phyloP scores from a whole-genome alignment of 2,329 filamentous ascomycete genomes.

The Colletotrichum limetticola region DNA sequence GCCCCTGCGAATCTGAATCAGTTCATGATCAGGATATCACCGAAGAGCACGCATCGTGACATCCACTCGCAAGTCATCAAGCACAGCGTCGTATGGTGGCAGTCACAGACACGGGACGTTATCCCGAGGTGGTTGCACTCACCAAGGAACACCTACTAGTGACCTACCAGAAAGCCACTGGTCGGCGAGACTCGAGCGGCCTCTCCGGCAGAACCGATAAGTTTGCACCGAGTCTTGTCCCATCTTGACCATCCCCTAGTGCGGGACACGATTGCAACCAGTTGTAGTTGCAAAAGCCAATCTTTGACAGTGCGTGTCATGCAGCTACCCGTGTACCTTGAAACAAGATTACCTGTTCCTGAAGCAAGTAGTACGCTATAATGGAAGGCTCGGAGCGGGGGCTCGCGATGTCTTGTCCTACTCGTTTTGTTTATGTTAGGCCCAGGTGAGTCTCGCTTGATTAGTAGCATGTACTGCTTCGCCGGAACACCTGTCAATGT shows the following conservation, averaged over 20 bases:
- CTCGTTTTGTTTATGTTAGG: background rate
- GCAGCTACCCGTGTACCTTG: conserved; percentile 19
- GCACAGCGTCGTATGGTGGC: conserved; percentile 17
- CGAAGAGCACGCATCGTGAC: conserved; percentile 1
- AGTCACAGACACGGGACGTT: conserved; percentile 1
- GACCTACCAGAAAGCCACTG: background rate
- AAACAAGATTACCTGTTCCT: conserved; percentile 33
- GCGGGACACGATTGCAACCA: background rate
- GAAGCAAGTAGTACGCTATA: conserved; percentile 2
- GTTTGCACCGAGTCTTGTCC: background rate
- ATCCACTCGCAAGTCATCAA: conserved; percentile 3
- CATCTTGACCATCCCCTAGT: background rate
- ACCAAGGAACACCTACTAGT: background rate
- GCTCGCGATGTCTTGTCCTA: conserved; percentile 14
- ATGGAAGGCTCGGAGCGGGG: background rate
- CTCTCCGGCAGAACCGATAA: background rate
- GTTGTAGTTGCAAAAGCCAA: background rate
- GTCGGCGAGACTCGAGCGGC: background rate
- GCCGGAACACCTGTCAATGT: background rate
- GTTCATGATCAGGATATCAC: background rate
- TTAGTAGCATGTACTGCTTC: background rate
- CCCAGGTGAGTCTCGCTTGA: background rate
- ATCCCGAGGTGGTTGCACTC: conserved; percentile 17
- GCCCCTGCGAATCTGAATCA: background rate
- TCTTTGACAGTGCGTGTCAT: background rate